Evolutionary conservation across 495 filamentous ascomycete species (phyloP).

Genomic region (Tuber umbilicatum): DNA sequence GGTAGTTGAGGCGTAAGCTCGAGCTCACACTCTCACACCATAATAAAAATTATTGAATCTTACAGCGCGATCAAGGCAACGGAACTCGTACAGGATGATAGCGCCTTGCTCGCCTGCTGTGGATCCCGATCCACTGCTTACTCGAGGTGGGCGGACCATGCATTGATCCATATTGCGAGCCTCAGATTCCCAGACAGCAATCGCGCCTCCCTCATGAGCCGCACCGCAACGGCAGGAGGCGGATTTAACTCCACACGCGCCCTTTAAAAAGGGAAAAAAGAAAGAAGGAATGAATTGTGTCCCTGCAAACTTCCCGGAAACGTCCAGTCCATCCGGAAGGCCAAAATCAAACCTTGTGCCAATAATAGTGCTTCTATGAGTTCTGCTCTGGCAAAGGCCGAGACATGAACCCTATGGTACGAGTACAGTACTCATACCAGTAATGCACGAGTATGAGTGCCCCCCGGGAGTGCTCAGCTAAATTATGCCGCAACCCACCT

Average conservation of each 20-base stretch:
- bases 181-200: background rate
- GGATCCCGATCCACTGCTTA: background rate
- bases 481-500: background rate
- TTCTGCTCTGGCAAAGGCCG: background rate
- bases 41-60: background rate
- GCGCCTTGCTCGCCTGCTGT: background rate
- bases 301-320: slow-evolving; percentile 16
- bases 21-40: background rate
- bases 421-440: background rate
- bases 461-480: background rate
- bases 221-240: background rate
- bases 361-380: background rate
- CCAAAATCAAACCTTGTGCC: background rate
- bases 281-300: background rate
- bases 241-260: background rate
- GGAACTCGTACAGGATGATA: background rate
- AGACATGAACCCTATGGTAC: background rate
- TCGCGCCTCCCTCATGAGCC: background rate
- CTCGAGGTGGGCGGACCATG: background rate
- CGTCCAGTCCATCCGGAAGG: slow-evolving; percentile 1
- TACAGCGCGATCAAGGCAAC: background rate
- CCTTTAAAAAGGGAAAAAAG: background rate
- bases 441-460: background rate
- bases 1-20: background rate
- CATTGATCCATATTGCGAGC: slow-evolving; percentile 1